phyloP scores from a whole-genome alignment of 169 alveolate species.

The Perkinsus marinus region DNA sequence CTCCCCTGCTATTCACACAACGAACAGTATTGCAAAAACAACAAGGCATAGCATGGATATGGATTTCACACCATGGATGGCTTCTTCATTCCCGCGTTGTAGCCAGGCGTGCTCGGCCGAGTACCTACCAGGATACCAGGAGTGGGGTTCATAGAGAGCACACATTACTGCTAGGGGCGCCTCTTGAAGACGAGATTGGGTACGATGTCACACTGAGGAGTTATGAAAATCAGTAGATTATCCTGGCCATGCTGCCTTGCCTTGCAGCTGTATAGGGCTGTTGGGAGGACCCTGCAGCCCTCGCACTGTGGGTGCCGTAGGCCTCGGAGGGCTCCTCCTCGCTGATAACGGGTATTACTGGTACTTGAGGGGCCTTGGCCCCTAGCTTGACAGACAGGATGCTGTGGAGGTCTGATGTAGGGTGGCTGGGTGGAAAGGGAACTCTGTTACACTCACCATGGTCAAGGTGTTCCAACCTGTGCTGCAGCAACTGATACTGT shows the following conservation, averaged over 20 bases:
- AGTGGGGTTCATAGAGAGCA: background rate
- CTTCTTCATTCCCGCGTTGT: background rate
- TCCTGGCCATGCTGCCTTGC: background rate
- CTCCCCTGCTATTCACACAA: too few species aligned
- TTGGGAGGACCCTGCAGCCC: background rate
- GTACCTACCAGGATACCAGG: background rate
- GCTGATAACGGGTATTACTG: background rate
- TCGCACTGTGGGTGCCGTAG: background rate
- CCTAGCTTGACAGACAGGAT: background rate
- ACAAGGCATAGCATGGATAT: too few species aligned
- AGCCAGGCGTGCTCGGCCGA: background rate
- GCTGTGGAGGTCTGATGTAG: background rate
- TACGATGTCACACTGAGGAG: background rate
- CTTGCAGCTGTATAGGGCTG: background rate
- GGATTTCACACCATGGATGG: background rate
- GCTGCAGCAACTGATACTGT: background rate
- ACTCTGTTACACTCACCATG: background rate
- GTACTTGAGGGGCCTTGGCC: too few species aligned
- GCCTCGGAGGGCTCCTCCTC: background rate
- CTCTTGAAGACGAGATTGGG: background rate
- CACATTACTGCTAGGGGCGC: background rate
- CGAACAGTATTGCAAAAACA: too few species aligned
- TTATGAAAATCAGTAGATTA: too few species aligned
- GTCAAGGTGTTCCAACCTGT: background rate
- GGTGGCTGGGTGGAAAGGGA: background rate